Evolutionary conservation across 768 basidiomycete species (phyloP).

Genomic region (Lactifluus volemus): DNA sequence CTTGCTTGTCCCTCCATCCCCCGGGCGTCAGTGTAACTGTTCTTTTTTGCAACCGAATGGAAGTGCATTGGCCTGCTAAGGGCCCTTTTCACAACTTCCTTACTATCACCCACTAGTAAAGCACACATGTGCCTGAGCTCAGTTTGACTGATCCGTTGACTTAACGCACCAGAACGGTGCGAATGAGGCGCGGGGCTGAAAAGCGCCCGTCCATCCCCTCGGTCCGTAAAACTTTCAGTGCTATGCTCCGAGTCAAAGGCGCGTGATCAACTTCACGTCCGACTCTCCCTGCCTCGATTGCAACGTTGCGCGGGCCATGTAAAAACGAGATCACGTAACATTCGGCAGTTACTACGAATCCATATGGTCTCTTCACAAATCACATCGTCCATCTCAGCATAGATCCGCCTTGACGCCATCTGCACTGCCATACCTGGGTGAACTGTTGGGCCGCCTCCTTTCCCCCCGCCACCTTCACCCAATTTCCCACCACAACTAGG

Average conservation of each 20-base stretch:
- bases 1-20: background rate
- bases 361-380: background rate
- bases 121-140: background rate
- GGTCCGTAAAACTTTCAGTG: background rate
- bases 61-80: background rate
- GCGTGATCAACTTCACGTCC: background rate
- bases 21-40: background rate
- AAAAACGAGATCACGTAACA: background rate
- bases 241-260: background rate
- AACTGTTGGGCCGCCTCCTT: background rate
- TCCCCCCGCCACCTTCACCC: background rate
- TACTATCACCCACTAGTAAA: background rate
- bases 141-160: background rate
- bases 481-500: background rate
- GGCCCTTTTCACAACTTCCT: slow-evolving; percentile 3
- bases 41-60: background rate
- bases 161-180: slow-evolving; percentile 1
- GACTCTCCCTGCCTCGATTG: background rate
- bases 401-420: background rate
- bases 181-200: slow-evolving; percentile 1
- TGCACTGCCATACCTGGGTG: background rate
- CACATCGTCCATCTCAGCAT: background rate
- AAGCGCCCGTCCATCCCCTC: background rate
- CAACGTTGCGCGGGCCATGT: background rate
- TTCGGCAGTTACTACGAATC: background rate